These are phyloP conservation scores for Nigrospora sphaerica DNA, from an alignment of 2,329 filamentous ascomycete species.

Conservation along the genomic window DNA sequence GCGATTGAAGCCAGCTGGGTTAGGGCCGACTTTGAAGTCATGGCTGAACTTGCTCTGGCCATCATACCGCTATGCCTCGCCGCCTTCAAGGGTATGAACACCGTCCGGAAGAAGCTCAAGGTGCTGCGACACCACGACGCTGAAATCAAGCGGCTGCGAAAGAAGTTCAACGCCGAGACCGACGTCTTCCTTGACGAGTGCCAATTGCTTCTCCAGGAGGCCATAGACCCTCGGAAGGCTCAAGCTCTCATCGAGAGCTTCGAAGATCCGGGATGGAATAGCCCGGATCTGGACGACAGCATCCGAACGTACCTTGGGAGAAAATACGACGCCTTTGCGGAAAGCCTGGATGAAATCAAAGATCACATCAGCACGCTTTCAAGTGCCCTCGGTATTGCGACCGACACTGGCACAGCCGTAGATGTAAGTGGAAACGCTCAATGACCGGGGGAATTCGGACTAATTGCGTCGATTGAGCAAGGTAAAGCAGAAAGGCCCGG, in stretches of 20 bases:
- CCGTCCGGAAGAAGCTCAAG: slow-evolving; percentile 7
- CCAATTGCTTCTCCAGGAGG: slow-evolving; percentile 7
- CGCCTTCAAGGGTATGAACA: slow-evolving; percentile 6
- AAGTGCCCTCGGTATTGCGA: background rate
- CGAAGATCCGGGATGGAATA: slow-evolving; percentile 1
- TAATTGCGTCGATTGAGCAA: no score
- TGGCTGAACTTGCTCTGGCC: slow-evolving; percentile 10
- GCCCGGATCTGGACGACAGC: background rate
- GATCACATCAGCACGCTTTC: background rate
- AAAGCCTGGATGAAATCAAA: background rate
- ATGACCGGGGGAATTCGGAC: no score
- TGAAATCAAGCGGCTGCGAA: slow-evolving; percentile 7
- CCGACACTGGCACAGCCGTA: background rate
- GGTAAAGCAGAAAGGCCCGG: no score
- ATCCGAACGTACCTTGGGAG: background rate
- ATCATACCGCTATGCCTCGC: slow-evolving; percentile 8
- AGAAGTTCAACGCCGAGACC: slow-evolving; percentile 6
- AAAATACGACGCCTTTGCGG: background rate
- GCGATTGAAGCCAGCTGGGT: no score
- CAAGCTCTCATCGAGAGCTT: slow-evolving; percentile 5
- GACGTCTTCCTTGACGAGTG: slow-evolving; percentile 9
- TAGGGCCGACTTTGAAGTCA: no score
- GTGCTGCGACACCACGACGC: slow-evolving; percentile 6
- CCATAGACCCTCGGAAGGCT: slow-evolving; percentile 4
- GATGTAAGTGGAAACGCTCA: no score